Evolutionary conservation across 345 rosid genomes (phyloP), one percentile per base, ranked within the genome.

Genomic region (Euphorbia lathyris): DNA sequence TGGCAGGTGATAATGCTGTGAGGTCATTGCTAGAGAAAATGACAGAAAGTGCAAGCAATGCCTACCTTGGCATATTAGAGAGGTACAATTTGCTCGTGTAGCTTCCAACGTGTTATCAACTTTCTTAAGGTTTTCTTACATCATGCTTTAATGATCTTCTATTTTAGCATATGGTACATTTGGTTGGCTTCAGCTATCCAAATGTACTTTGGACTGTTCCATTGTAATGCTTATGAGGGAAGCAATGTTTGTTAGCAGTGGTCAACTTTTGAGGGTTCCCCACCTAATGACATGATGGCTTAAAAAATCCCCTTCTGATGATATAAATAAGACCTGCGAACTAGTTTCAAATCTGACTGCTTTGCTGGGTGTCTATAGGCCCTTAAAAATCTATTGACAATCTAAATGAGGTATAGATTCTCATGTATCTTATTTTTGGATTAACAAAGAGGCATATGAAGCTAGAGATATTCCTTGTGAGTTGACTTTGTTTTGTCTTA

Each of bases 1-100:
- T 92, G 99, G 96, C 96, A 59, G 99, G 99, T 66, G 99, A 95
- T 83, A 92, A 84, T 68, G 88, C 89, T 65, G 93, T 92, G 78
- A 90, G 97, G 76, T 92, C 99, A 47, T 78, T 95, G 84, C 86
- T 95, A 50, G 99, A 95, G 73, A 95, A 90, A 83, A 90, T 95
- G 93, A 90, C 93, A 25, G 91, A 95, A 72, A 85, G 88, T 83
- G 97, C 97, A 59, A 95, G 93, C 86, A 89, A 85, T 75, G 97
- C 99, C 55, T 95, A 92, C 79, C 89, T 95, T 66, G 78, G 94
- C 80, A 95, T 95, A 79, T 75, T 95, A 82, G 98, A 95, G 86
- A 90, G 99, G 99, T 88, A 72, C 20, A 17, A 68, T 45, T 23
- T 66, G 30, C 27, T 34, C 7, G 26, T 12, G 9, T n/a, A 16